phyloP scores from a whole-genome alignment of 208 protist species.

The Porcisia hertigi region DNA sequence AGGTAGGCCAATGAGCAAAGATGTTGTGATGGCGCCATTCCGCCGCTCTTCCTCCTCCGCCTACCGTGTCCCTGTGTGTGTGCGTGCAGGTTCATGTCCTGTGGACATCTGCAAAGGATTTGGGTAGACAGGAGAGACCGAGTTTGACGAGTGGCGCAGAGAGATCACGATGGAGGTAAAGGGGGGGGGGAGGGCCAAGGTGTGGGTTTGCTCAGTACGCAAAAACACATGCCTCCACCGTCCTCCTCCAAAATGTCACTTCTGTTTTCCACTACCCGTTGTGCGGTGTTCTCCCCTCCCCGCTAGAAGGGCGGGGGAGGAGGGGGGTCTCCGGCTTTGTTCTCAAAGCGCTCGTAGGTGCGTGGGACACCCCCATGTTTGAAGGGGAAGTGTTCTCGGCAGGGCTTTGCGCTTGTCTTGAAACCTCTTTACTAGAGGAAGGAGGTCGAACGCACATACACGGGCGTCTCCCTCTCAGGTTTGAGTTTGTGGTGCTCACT shows the following conservation, averaged over 20 bases:
- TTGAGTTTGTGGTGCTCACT: not conserved
- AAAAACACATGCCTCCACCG: not conserved
- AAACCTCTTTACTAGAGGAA: not conserved
- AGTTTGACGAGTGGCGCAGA: not conserved
- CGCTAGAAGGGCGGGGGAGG: no score
- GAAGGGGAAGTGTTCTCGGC: not conserved
- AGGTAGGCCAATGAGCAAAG: constrained; percentile 29
- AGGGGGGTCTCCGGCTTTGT: not conserved
- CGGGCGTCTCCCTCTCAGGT: not conserved
- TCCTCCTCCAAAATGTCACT: not conserved
- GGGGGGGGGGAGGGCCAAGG: not conserved
- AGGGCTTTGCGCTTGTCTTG: not conserved
- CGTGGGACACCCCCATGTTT: not conserved
- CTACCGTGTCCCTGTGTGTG: not conserved
- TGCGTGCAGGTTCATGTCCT: not conserved
- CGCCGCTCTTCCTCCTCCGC: not conserved
- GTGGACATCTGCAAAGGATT: not conserved
- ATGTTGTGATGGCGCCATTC: not conserved
- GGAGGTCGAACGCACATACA: not conserved
- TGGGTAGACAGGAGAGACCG: not conserved
- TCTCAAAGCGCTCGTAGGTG: not conserved
- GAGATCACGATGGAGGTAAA: not conserved
- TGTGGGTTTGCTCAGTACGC: not conserved
- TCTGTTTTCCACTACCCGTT: not conserved
- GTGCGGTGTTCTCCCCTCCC: no score